These are phyloP conservation scores for Cruciata laevipes DNA, from an alignment of 257 asterid species.

Conservation along the genomic window DNA sequence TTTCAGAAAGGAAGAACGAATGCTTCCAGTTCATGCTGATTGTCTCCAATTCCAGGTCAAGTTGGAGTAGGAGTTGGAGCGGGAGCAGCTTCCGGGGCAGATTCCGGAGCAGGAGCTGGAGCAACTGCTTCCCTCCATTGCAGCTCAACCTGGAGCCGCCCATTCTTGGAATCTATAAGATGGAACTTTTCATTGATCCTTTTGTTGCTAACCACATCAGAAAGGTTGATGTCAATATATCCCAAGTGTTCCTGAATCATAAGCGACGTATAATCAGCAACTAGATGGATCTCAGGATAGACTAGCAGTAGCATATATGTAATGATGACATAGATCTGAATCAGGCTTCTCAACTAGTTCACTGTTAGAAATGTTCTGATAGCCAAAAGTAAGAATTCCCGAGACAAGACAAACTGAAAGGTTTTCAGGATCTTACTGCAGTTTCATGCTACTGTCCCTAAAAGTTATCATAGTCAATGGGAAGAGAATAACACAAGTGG, in stretches of 20 bases:
- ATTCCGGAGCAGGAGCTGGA: conserved; percentile 15
- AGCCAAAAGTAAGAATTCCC: neutral
- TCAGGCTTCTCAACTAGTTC: neutral
- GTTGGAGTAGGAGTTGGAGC: conserved; percentile 16
- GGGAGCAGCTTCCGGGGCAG: too few species aligned
- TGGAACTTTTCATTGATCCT: conserved; percentile 44
- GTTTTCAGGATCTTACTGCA: neutral
- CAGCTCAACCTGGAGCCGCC: conserved; percentile 36
- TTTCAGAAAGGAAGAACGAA: neutral
- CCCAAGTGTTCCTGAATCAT: conserved; percentile 35
- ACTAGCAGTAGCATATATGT: neutral
- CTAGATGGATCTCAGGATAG: neutral
- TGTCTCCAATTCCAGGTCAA: conserved; percentile 41
- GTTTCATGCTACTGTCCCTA: too few species aligned
- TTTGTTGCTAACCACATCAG: conserved; percentile 40
- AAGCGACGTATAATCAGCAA: conserved; percentile 4
- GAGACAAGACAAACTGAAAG: neutral
- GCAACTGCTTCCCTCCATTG: conserved; percentile 35
- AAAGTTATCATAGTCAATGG: neutral
- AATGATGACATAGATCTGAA: neutral
- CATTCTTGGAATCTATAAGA: conserved; percentile 45
- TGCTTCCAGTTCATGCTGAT: conserved; percentile 2
- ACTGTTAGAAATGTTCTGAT: neutral
- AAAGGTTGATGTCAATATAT: conserved; percentile 33
- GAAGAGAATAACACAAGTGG: neutral